These are phyloP conservation scores for Hydnomerulius pinastri DNA, from an alignment of 768 basidiomycete genomes.

Conservation along the genomic window DNA sequence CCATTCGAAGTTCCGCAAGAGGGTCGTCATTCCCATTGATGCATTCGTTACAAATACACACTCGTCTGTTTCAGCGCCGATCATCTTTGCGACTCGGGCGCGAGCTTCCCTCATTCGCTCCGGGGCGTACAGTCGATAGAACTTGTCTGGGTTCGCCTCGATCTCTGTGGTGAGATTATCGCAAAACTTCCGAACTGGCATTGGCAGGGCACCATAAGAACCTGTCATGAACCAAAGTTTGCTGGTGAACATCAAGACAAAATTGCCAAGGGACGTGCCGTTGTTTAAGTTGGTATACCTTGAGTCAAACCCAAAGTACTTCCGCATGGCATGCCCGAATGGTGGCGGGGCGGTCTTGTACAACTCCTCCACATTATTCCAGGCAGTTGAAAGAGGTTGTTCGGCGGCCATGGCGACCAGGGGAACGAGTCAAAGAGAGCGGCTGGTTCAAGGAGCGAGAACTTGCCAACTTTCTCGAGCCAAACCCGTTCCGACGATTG, in stretches of 20 bases:
- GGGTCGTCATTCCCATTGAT: conserved; percentile 46
- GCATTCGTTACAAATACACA: conserved; percentile 37
- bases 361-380: too few species aligned
- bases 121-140: conserved; percentile 37
- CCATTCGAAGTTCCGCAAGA: conserved; percentile 68
- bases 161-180: conserved; percentile 17
- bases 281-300: too few species aligned
- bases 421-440: too few species aligned
- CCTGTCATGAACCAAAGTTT: too few species aligned
- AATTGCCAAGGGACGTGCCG: too few species aligned
- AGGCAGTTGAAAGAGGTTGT: too few species aligned
- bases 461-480: too few species aligned
- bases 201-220: conserved; percentile 52
- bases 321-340: conserved; percentile 54
- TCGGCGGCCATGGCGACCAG: too few species aligned
- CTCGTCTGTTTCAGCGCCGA: conserved; percentile 52
- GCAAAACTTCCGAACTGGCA: too few species aligned
- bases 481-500: too few species aligned
- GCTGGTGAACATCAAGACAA: too few species aligned
- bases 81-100: conserved; percentile 39
- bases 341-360: conserved; percentile 28
- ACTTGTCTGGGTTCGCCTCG: conserved; percentile 53
- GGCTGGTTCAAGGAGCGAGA: too few species aligned
- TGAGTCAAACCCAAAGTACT: conserved; percentile 6
- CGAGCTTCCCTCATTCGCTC: conserved; percentile 36